A percentile compares a stretch with the other conserved stretches of the same genome.
Evolutionary conservation across 305 asterid species (phyloP).

Genomic region (Fraxinus dipetala): DNA sequence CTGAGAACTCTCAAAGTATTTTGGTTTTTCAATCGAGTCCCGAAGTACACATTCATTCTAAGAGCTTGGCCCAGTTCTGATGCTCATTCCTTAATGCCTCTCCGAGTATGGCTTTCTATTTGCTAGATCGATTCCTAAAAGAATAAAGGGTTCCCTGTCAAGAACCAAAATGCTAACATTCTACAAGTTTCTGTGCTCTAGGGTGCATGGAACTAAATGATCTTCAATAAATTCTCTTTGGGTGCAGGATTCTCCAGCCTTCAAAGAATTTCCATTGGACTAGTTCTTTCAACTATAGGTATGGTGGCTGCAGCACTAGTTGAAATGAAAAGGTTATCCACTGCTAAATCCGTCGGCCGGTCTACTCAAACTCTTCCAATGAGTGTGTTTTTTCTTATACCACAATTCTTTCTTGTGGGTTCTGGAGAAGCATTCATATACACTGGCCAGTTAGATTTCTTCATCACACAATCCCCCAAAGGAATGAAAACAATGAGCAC

Average conservation of each 20-base stretch:
- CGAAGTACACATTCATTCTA: background rate
- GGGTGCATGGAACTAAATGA: background rate
- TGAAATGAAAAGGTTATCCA: constrained; percentile 57
- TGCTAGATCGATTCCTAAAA: background rate
- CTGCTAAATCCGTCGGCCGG: constrained; percentile 35
- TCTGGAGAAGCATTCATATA: constrained; percentile 81
- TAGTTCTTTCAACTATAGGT: constrained; percentile 54
- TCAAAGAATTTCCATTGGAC: constrained; percentile 65
- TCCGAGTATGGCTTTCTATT: too few relatives aligned
- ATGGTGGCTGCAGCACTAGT: constrained; percentile 65
- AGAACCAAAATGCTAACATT: background rate
- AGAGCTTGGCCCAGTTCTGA: background rate
- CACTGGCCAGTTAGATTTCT: constrained; percentile 86
- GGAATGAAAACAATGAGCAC: constrained; percentile 94
- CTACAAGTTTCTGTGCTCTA: background rate
- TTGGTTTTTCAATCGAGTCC: background rate
- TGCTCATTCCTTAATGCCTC: background rate
- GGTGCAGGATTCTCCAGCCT: constrained; percentile 62
- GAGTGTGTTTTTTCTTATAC: constrained; percentile 66
- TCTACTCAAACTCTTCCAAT: constrained; percentile 40
- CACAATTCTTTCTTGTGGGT: constrained; percentile 79
- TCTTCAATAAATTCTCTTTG: background rate
- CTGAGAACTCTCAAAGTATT: background rate
- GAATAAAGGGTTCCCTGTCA: background rate
- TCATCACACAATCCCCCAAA: constrained; percentile 75